These are phyloP conservation scores for Cicer chorassanicum DNA, from an alignment of 306 rosid species.

Conservation along the genomic window DNA sequence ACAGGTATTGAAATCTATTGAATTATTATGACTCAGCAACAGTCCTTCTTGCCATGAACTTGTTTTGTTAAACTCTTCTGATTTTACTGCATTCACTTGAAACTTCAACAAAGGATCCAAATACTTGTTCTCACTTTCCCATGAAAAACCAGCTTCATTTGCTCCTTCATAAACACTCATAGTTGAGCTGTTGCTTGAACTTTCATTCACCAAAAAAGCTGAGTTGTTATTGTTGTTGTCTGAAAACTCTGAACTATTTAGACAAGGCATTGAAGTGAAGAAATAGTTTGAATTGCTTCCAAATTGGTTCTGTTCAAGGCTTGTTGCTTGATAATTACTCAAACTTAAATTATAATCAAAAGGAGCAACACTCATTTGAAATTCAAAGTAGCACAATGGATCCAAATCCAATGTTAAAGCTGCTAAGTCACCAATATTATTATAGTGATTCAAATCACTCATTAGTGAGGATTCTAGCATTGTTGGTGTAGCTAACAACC, in stretches of 20 bases:
- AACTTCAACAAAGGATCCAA: slow-evolving; percentile 66
- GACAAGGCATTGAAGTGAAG: slow-evolving; percentile 68
- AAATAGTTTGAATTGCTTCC: slow-evolving; percentile 48
- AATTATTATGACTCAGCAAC: slow-evolving; percentile 47
- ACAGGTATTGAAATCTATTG: slow-evolving; percentile 70
- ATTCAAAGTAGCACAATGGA: slow-evolving; percentile 64
- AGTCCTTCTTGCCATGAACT: slow-evolving; percentile 56
- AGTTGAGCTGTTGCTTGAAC: slow-evolving; percentile 73
- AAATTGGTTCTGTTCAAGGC: slow-evolving; percentile 43
- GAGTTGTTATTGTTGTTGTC: slow-evolving; percentile 62
- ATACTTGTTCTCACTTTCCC: slow-evolving; percentile 55
- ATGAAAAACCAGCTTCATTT: slow-evolving; percentile 47
- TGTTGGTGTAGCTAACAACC: slow-evolving; percentile 36
- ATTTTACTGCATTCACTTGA: slow-evolving; percentile 57
- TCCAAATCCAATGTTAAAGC: slow-evolving; percentile 45
- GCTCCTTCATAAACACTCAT: slow-evolving; percentile 51
- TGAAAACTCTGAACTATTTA: slow-evolving; percentile 65
- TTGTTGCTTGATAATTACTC: neutral
- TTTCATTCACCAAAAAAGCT: slow-evolving; percentile 59
- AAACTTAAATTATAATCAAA: neutral
- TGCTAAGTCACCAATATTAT: slow-evolving; percentile 36
- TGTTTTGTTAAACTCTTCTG: slow-evolving; percentile 60
- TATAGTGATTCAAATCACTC: slow-evolving; percentile 53
- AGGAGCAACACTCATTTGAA: slow-evolving; percentile 49
- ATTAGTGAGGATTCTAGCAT: slow-evolving; percentile 58